Evolutionary conservation across 805 yeast genomes (phyloP), one percentile per base, ranked within the genome.

Genomic region (Yarrowia sp.): DNA sequence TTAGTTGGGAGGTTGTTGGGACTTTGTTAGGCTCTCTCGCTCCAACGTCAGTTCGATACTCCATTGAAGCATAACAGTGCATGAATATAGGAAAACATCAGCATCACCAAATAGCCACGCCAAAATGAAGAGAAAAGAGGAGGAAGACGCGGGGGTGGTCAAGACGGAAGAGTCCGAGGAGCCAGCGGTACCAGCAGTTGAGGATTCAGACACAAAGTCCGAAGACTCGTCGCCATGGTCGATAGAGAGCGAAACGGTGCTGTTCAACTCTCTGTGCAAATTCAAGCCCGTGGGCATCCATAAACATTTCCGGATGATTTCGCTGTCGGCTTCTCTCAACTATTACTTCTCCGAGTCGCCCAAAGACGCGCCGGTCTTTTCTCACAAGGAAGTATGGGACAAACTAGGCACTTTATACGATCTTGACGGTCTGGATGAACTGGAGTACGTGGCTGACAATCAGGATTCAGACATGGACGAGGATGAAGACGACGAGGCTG

Each of bases 271-370:
- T 61, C 80, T 88, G 1, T 85, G 91, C 71, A 86, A 84, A 72
- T 82, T 80, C 77, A 87, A 87, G 74, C 95, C 95, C 0, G 87
- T 87, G 0, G 96, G 96, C 0, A 39, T 72, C 60, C 78, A 77
- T 70, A 79, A 75, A 70, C 79, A 77, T 66, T 76, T 77, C 70
- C 71, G 76, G 53, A 77, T 79, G 79, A 70, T 61, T 36, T 61
- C 66, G 12, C n/a, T 61, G 43, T 78, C 20, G 66, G 73, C 47
- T 74, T 79, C n/a, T 67, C 70, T 46, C 71, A 72, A 43, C 74
- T 73, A 71, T 72, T 76, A 68, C 70, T 73, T 68, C 69, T 70
- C 66, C 55, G 73, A 20, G 66, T 66, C 64, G 70, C 70, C 19
- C 68, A 70, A 24, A 73, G 74, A 24, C 38, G 66, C 20, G 69